Evolutionary conservation across 179 eudicot genomes (phyloP), one percentile per base, ranked within the genome.

Genomic region (Corrigiola litoralis): DNA sequence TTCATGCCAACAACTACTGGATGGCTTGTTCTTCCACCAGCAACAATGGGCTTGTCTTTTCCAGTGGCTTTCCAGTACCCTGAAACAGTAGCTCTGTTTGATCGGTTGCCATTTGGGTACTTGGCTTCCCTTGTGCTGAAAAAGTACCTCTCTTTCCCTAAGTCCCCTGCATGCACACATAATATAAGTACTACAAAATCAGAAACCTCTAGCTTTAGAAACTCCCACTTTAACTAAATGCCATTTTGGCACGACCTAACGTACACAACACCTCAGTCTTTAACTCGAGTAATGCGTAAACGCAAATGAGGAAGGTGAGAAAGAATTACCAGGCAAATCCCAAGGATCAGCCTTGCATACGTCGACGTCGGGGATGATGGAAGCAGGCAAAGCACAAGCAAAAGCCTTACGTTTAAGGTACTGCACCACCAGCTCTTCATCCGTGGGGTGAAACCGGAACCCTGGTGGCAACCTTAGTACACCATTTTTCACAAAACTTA

Each of bases 1-100:
- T 92, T 92, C 95, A 92, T 85, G 18, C 98, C 98, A 41, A 92
- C 92, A 36, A 84, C 77, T 47, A 55, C 63, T 33, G 21, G 18
- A 25, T 27, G 29, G 61, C 33, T 17, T 12, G 5, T 66, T 16
- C 29, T 18, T 6, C 59, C 31, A 36, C 32, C 76, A 42, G 66
- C 62, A 4, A 84, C 62, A 66, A 90, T 84, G 29, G 84, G 70
- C 75, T 91, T 95, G 69, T 95, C 99, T 33, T 83, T 74, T 2
- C 99, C 97, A 0, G 99, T 94, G 0, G 99, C 99, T 51, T 94
- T 94, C 98, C 99, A 94, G 59, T 90, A 94, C 24, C 97, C 97
- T 1, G 97, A 84, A 42, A 74, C 72, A 4, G 97, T 92, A 16
- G 99, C 96, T 53, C 97, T 78, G 74, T 94, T 94, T 27, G 97